These are phyloP conservation scores for Yarrowia galli DNA, from an alignment of 1,139 yeast genomes.

Conservation along the genomic window DNA sequence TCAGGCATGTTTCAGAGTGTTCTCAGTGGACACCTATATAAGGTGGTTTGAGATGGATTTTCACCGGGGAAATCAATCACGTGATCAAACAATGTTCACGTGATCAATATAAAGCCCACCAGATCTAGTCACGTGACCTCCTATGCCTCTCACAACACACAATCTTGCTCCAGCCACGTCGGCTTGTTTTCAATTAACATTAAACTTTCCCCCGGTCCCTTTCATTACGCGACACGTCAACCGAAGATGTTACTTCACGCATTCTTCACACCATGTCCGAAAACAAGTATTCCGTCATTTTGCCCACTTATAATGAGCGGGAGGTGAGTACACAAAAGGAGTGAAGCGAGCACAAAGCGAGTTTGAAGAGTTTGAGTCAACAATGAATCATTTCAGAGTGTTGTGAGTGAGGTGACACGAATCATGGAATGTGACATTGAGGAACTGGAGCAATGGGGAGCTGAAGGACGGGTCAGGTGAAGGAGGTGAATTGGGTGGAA, in stretches of 20 bases:
- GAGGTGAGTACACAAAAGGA: constrained; percentile 49
- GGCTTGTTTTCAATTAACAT: background rate
- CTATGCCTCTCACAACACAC: no score
- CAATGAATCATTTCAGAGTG: no score
- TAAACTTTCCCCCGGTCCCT: background rate
- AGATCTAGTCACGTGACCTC: background rate
- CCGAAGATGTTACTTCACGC: background rate
- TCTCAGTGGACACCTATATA: no score
- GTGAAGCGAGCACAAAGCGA: background rate
- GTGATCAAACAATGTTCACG: no score
- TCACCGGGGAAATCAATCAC: no score
- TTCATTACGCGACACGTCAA: constrained; percentile 33
- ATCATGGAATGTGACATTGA: background rate
- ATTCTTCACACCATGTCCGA: constrained; percentile 39
- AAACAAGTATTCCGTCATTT: constrained; percentile 74
- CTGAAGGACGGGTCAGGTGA: no score
- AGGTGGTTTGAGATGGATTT: no score
- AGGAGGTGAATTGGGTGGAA: background rate
- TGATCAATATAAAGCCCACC: no score
- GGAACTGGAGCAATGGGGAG: no score
- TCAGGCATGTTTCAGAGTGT: no score
- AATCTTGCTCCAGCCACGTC: background rate
- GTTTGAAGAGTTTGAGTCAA: no score
- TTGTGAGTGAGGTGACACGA: no score
- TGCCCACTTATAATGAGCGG: constrained; percentile 82